Evolutionary conservation across 805 yeast genomes (phyloP).

Genomic region (Ogataea minuta): DNA sequence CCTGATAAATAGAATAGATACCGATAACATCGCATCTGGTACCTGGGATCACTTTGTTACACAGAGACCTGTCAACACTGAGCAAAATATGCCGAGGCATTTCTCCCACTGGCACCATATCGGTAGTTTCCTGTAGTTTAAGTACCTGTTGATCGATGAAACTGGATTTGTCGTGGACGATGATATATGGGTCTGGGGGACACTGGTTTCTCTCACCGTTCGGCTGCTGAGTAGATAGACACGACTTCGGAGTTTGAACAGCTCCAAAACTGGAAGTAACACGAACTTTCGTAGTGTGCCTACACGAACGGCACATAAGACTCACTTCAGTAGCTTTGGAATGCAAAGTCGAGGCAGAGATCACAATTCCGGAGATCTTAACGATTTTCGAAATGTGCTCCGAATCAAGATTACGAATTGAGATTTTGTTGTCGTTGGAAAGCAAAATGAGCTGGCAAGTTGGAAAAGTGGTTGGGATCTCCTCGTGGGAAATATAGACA

Average conservation of each 20-base stretch:
- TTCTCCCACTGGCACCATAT: constrained; percentile 98
- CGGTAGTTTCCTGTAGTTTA: constrained; percentile 96
- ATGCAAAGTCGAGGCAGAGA: constrained; percentile 82
- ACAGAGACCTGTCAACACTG: constrained; percentile 84
- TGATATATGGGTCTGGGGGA: constrained; percentile 89
- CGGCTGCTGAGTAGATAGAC: constrained; percentile 57
- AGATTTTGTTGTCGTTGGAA: constrained; percentile 66
- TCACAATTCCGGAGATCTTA: constrained; percentile 88
- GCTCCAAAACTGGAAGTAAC: constrained; percentile 70
- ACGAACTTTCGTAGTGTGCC: constrained; percentile 67
- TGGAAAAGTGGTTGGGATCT: constrained; percentile 59
- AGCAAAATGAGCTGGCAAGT: constrained; percentile 76
- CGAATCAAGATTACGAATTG: constrained; percentile 81
- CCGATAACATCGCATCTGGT: constrained; percentile 91
- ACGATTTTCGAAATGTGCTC: constrained; percentile 87
- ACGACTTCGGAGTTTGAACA: constrained; percentile 61
- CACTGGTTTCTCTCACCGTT: constrained; percentile 56
- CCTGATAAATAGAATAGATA: constrained; percentile 85
- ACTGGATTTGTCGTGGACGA: constrained; percentile 90
- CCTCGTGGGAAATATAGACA: constrained; percentile 51
- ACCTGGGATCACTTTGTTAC: constrained; percentile 93
- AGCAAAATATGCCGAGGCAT: constrained; percentile 92
- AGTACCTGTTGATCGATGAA: constrained; percentile 93
- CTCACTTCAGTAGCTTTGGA: constrained; percentile 85
- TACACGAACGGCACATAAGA: constrained; percentile 83